Conservation (phyloP, 2,329 filamentous ascomycete genomes). For the Ophidiomyces ophidiicola region DNA sequence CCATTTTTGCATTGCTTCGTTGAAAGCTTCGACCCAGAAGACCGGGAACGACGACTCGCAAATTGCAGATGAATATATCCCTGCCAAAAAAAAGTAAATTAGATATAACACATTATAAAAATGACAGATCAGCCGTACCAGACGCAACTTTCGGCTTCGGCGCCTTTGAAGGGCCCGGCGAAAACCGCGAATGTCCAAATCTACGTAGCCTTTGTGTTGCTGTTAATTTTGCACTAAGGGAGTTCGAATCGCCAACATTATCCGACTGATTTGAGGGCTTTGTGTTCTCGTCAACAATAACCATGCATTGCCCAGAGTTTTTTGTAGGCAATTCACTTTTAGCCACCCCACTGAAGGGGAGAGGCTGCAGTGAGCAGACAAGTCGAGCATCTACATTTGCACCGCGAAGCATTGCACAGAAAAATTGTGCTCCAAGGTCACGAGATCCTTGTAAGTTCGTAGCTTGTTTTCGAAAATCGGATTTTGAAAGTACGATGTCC, state of each 20-base stretch:
- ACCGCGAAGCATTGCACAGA: constrained; percentile 74
- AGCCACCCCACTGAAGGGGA: constrained; percentile 51
- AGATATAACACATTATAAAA: not conserved
- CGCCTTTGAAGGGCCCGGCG: constrained; percentile 11
- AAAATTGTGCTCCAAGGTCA: constrained; percentile 80
- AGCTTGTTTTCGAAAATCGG: constrained; percentile 63
- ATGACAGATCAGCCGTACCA: constrained; percentile 1
- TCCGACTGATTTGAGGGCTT: constrained; percentile 23
- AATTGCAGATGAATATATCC: not conserved
- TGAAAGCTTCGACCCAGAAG: constrained; percentile 91
- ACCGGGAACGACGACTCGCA: constrained; percentile 61
- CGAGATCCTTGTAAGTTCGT: constrained; percentile 63
- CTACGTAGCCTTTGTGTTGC: constrained; percentile 20
- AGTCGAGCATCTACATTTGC: constrained; percentile 70
- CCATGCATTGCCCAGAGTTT: constrained; percentile 27
- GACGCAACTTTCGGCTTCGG: constrained; percentile 8
- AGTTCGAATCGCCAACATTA: not conserved
- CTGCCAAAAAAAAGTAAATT: not conserved
- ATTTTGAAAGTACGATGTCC: constrained; percentile 55
- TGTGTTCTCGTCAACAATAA: constrained; percentile 26
- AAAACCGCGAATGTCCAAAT: constrained; percentile 26
- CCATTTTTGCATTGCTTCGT: constrained; percentile 81
- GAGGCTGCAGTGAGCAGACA: constrained; percentile 77
- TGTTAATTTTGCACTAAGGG: constrained; percentile 12
- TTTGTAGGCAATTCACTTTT: constrained; percentile 35